Conservation (phyloP, 2,329 filamentous ascomycete species). For the Epichloe glyceriae region DNA sequence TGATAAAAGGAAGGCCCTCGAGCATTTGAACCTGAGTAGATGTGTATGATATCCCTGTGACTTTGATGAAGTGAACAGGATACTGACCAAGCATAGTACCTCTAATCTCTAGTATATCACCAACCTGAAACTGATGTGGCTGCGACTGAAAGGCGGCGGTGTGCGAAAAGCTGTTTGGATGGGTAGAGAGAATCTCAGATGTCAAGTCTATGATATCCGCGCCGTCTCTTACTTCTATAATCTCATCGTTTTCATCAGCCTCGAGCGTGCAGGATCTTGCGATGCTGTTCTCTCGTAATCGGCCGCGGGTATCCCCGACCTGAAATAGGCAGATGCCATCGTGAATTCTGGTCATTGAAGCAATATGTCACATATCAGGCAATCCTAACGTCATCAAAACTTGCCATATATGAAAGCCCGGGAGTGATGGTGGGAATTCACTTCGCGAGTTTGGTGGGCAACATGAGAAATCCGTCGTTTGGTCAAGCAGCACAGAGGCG, state of each 20-base stretch:
- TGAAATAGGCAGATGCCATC: background rate
- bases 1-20: slow-evolving; percentile 25
- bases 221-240: background rate
- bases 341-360: background rate
- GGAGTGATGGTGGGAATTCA: too few species aligned
- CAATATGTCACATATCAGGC: background rate
- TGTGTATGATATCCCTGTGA: slow-evolving; percentile 27
- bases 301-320: background rate
- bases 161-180: background rate
- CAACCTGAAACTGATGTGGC: slow-evolving; percentile 8
- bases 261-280: slow-evolving; percentile 13
- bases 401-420: background rate
- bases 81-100: slow-evolving; percentile 11
- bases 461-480: too few species aligned
- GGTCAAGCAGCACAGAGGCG: background rate
- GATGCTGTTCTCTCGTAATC: background rate
- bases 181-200: background rate
- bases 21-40: slow-evolving; percentile 14
- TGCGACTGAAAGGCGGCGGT: background rate
- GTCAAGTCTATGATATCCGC: background rate
- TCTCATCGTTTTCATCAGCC: background rate
- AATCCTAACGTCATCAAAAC: background rate
- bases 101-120: slow-evolving; percentile 18
- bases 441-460: background rate
- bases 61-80: slow-evolving; percentile 24